Evolutionary conservation across 352 stramenopile genomes (phyloP), one percentile per base, ranked within the genome.

Genomic region (Pseudoperonospora humuli): DNA sequence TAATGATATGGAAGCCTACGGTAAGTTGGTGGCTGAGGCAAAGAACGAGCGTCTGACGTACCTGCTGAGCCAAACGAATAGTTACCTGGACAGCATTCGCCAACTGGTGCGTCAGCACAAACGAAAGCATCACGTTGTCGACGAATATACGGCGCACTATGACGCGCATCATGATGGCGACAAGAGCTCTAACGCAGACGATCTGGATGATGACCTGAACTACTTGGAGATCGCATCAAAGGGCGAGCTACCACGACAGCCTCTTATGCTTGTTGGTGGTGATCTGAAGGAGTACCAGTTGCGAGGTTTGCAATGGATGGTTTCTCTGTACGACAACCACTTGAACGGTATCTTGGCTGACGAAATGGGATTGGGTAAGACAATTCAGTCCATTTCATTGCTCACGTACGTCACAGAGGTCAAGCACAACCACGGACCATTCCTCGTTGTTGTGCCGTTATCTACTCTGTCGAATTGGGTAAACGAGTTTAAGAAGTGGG

Each of bases 291-390:
- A 96, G 39, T 99, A 99, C 59, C 97, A 99, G 67, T 45, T 99
- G 33, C 94, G 98, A 44, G 96, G 96, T 14, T 65, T 99, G 32
- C 98, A 99, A 66, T 99, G 97, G 97, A 98, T 99, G 93, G 96
- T 99, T 32, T 94, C 96, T 24, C 74, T 99, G 20, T 96, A 98
- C 39, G 84, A 99, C 54, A 98, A 98, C 55, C 93, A 96, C 35
- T 65, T 99, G 35, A 99, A 99, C 68, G 96, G 96, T 20, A 98
- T 98, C 52, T 62, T 98, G 27, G 96, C 96, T 0, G 96, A 99
- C 74, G 95, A 98, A 60, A 97, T 98, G 93, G 87, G 92, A 39
- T 60, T 93, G 5, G 81, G 81, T 15, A 93, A 93, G 50, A 93
- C 81, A 7, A 93, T 93, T 42, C 81, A 93, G 55, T 85, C 76